Conservation (phyloP, 495 filamentous ascomycete species). For the Neurospora sp. region DNA sequence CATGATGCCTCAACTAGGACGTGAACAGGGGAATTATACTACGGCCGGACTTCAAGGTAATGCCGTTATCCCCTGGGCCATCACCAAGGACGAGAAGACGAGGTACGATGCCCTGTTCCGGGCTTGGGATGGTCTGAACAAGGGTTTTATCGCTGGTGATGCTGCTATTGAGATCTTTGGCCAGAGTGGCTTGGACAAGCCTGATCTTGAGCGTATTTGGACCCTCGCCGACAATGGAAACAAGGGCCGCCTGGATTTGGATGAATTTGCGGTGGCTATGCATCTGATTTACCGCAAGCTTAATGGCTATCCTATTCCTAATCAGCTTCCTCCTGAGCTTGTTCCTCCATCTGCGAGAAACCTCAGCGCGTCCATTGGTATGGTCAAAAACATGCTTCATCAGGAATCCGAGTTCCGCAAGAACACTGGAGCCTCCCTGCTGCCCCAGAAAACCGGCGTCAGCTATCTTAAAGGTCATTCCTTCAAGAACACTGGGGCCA, state of each 20-base stretch:
- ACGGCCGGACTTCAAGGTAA: conserved; percentile 82
- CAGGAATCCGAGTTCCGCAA: conserved; percentile 82
- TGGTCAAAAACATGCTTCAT: conserved; percentile 84
- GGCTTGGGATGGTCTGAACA: conserved; percentile 91
- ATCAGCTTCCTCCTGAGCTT: conserved; percentile 82
- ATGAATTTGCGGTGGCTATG: conserved; percentile 98
- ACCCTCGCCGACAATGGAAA: conserved; percentile 90
- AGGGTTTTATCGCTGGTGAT: conserved; percentile 87
- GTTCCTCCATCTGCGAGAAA: conserved; percentile 94
- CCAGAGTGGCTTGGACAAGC: conserved; percentile 84
- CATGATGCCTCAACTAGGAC: conserved; percentile 96
- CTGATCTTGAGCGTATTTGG: conserved; percentile 89
- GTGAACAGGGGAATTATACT: conserved; percentile 78
- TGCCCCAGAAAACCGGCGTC: conserved; percentile 93
- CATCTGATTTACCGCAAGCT: conserved; percentile 96
- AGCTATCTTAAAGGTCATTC: conserved; percentile 95
- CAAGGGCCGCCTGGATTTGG: conserved; percentile 86
- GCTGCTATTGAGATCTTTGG: conserved; percentile 96
- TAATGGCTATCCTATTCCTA: conserved; percentile 92
- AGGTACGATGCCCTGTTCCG: conserved; percentile 93
- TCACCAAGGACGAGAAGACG: conserved; percentile 98
- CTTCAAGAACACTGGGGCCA: conserved; percentile 51
- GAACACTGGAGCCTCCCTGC: conserved; percentile 69
- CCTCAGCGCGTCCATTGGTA: conserved; percentile 81
- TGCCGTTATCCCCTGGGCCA: conserved; percentile 94